Percentiles rank a stretch among this genome's conserved stretches.
These are phyloP conservation scores for Crassisporium funariophilum DNA, from an alignment of 768 basidiomycete genomes.

Conservation along the genomic window DNA sequence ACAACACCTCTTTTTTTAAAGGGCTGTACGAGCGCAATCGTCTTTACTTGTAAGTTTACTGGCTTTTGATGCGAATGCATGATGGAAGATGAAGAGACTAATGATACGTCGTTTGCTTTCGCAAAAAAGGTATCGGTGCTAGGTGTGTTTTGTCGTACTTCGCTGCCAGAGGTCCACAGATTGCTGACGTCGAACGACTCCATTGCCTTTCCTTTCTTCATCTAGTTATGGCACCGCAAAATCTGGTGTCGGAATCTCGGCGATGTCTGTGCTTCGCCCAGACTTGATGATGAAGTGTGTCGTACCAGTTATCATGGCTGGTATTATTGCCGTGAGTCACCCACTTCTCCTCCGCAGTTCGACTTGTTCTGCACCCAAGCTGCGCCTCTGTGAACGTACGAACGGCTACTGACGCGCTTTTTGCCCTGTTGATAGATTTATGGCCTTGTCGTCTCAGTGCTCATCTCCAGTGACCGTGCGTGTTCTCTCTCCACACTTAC, in stretches of 20 bases:
- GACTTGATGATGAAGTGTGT: constrained; percentile 99
- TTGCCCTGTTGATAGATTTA: constrained; percentile 64
- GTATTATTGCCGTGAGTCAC: constrained; percentile 94
- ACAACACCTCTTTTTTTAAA: constrained; percentile 32
- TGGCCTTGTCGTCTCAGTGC: constrained; percentile 97
- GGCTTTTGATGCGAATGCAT: not conserved
- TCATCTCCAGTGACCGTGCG: constrained; percentile 87
- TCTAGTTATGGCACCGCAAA: constrained; percentile 97
- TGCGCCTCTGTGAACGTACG: no score
- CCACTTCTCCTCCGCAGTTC: constrained; percentile 7
- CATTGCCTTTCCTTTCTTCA: constrained; percentile 1
- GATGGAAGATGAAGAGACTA: not conserved
- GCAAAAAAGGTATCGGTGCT: constrained; percentile 75
- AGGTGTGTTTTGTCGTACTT: constrained; percentile 52
- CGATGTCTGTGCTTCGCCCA: constrained; percentile 96
- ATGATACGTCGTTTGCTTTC: constrained; percentile 5
- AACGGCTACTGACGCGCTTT: constrained; percentile 8
- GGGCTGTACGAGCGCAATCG: constrained; percentile 97
- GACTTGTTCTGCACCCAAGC: constrained; percentile 2
- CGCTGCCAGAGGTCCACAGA: constrained; percentile 7
- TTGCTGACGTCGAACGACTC: constrained; percentile 14
- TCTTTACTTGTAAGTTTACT: constrained; percentile 86
- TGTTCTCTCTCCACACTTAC: constrained; percentile 22
- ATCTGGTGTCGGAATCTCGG: constrained; percentile 96
- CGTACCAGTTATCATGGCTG: constrained; percentile 98